Evolutionary conservation across 2,329 filamentous ascomycete species (phyloP).

Genomic region (Bipolaris oryzae): DNA sequence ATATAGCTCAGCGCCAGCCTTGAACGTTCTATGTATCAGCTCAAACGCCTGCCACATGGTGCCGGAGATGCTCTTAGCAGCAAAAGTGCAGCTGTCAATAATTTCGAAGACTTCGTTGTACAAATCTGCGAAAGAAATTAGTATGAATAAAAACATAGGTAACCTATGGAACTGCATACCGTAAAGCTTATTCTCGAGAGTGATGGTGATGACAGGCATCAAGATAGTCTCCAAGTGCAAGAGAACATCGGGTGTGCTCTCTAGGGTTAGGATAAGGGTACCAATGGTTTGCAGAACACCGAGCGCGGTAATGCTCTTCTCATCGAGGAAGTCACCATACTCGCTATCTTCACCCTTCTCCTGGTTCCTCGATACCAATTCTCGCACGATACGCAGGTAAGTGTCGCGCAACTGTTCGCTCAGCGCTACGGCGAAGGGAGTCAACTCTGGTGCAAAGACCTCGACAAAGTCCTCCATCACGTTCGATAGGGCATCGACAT

Average conservation of each 20-base stretch:
- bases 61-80: constrained; percentile 90
- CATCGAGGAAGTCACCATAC: constrained; percentile 90
- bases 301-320: constrained; percentile 97
- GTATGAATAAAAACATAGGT: constrained; percentile 2
- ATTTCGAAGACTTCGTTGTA: constrained; percentile 99
- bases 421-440: constrained; percentile 93
- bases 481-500: constrained; percentile 95
- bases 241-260: constrained; percentile 95
- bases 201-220: constrained; percentile 96
- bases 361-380: constrained; percentile 84
- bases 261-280: constrained; percentile 92
- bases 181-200: constrained; percentile 96
- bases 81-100: constrained; percentile 98
- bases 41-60: constrained; percentile 99
- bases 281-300: constrained; percentile 97
- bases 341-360: constrained; percentile 76
- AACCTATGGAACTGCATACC: constrained; percentile 55
- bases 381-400: constrained; percentile 89
- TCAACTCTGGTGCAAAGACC: constrained; percentile 95
- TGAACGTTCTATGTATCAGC: constrained; percentile 95
- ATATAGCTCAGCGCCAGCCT: constrained; percentile 94
- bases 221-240: constrained; percentile 92
- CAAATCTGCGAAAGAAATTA: constrained; percentile 64
- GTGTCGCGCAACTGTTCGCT: constrained; percentile 96
- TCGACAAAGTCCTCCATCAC: constrained; percentile 99